Evolutionary conservation across 2,329 filamentous ascomycete species (phyloP).

Genomic region (Celoporthe dispersa): DNA sequence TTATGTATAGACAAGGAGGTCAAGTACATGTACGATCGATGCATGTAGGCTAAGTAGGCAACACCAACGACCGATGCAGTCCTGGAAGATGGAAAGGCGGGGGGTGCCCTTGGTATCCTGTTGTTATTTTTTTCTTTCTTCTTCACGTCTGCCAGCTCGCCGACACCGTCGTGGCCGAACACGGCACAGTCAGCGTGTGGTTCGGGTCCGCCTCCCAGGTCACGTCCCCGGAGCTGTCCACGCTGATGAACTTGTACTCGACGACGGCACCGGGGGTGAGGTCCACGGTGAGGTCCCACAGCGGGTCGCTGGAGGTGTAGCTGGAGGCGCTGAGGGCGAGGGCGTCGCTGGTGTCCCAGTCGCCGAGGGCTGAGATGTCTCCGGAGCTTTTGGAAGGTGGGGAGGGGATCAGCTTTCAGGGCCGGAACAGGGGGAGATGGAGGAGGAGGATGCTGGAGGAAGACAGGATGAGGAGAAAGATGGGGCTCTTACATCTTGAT

Average conservation of each 20-base stretch:
- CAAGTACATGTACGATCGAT: too few relatives aligned
- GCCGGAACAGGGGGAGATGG: neutral
- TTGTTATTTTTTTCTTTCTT: neutral
- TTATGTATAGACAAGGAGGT: neutral
- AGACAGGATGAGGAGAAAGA: neutral
- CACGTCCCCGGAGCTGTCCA: conserved; percentile 49
- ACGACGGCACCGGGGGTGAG: conserved; percentile 52
- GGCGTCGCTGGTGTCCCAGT: conserved; percentile 52
- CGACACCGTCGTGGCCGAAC: conserved; percentile 30
- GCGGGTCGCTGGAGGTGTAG: conserved; percentile 53
- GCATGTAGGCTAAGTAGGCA: too few relatives aligned
- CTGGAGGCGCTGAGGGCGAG: conserved; percentile 51
- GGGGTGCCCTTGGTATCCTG: too few relatives aligned
- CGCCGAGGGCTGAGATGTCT: conserved; percentile 46
- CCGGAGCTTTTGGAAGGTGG: conserved; percentile 31
- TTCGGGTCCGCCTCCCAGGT: conserved; percentile 58
- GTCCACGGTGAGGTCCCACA: conserved; percentile 55
- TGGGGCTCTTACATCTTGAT: conserved; percentile 35
- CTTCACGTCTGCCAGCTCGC: conserved; percentile 39
- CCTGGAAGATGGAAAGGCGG: too few relatives aligned
- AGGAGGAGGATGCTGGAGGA: neutral
- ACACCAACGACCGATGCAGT: too few relatives aligned
- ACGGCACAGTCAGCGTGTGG: conserved; percentile 37
- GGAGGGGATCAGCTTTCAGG: neutral
- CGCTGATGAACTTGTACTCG: conserved; percentile 61